Conservation (phyloP, 1,284 basidiomycete species). For the Stereum hirsutum region DNA sequence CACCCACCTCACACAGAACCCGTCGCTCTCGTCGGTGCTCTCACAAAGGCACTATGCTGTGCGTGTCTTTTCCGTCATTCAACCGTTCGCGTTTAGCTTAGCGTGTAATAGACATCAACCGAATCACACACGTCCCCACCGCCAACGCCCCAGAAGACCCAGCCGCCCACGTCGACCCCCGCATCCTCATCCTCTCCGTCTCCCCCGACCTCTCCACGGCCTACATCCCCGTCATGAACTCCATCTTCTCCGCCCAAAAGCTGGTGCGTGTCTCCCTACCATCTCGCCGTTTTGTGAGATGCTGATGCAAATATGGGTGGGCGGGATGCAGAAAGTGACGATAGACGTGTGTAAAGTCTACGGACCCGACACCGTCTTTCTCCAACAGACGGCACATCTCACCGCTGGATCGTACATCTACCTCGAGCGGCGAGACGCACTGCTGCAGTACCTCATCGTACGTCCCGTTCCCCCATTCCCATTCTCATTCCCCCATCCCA, state of each 20-base stretch:
- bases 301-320: neutral
- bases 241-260: slow-evolving; percentile 98
- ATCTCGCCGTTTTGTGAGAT: slow-evolving; percentile 4
- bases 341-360: slow-evolving; percentile 95
- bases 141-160: slow-evolving; percentile 26
- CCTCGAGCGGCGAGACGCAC: slow-evolving; percentile 69
- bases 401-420: slow-evolving; percentile 92
- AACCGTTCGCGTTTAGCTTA: neutral
- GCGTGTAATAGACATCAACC: slow-evolving; percentile 68
- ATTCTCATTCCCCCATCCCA: too few relatives aligned
- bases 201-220: slow-evolving; percentile 83
- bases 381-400: slow-evolving; percentile 95
- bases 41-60: slow-evolving; percentile 90
- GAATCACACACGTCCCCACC: slow-evolving; percentile 40
- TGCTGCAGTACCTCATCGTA: slow-evolving; percentile 85
- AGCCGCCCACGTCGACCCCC: slow-evolving; percentile 54
- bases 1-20: slow-evolving; percentile 31
- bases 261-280: slow-evolving; percentile 40
- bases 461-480: slow-evolving; percentile 16
- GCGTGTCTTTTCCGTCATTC: slow-evolving; percentile 26
- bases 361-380: slow-evolving; percentile 87
- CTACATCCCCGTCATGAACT: slow-evolving; percentile 98
- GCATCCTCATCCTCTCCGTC: slow-evolving; percentile 88
- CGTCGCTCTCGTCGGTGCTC: slow-evolving; percentile 74
- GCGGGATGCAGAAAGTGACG: slow-evolving; percentile 67